These are phyloP conservation scores for Pezicula radicicola DNA, from an alignment of 2,329 filamentous ascomycete genomes.

Conservation along the genomic window DNA sequence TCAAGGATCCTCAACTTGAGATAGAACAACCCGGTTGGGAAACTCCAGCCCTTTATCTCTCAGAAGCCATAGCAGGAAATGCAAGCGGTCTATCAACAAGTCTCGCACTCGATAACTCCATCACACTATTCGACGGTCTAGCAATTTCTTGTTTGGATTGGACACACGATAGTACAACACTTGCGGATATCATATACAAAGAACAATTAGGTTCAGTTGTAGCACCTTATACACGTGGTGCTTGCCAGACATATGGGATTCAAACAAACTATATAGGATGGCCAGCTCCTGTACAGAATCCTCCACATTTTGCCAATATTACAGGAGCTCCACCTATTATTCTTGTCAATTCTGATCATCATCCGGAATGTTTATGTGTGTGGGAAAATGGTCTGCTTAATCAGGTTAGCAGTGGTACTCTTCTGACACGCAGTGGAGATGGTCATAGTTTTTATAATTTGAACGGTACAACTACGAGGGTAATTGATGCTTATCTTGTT, in stretches of 20 bases:
- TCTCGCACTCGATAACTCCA: not conserved
- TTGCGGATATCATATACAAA: not conserved
- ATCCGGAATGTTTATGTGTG: conserved; percentile 36
- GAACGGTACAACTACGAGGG: conserved; percentile 28
- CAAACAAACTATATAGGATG: conserved; percentile 31
- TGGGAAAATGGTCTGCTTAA: conserved; percentile 31
- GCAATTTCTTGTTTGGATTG: too few species aligned
- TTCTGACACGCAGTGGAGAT: conserved; percentile 36
- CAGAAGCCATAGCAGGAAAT: not conserved
- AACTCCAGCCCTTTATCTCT: not conserved
- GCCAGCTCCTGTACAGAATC: not conserved
- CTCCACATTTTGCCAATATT: not conserved
- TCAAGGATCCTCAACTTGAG: too few species aligned
- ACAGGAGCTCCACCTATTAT: conserved; percentile 30
- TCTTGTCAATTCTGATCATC: conserved; percentile 34
- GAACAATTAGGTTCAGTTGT: conserved; percentile 26
- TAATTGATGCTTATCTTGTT: conserved; percentile 31
- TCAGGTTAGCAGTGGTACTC: conserved; percentile 19
- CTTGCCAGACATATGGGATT: conserved; percentile 31
- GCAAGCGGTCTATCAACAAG: not conserved
- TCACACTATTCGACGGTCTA: not conserved
- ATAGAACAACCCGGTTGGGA: not conserved
- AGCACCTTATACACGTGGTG: conserved; percentile 32
- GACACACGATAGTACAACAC: too few species aligned
- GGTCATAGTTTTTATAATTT: conserved; percentile 36